Conservation (phyloP, 495 filamentous ascomycete species). For the Podospora anserina region DNA sequence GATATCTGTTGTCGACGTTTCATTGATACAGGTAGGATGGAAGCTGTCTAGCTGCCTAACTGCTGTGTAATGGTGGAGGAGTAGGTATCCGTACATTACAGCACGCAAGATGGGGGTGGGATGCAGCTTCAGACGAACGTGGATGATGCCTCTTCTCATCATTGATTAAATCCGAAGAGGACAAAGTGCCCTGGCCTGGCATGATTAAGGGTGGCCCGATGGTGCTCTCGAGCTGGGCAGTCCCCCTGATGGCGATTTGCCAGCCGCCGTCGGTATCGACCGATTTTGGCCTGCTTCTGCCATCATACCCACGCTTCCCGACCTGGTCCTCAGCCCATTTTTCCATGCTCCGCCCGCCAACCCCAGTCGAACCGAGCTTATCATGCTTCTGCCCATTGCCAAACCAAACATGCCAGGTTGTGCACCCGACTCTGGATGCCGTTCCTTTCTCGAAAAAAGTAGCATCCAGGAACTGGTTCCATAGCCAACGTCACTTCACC, state of each 20-base stretch:
- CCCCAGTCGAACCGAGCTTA: slow-evolving; percentile 20
- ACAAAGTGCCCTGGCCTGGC: slow-evolving; percentile 15
- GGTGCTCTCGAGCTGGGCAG: slow-evolving; percentile 14
- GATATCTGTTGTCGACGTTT: not conserved
- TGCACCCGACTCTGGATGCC: slow-evolving; percentile 7
- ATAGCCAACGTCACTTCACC: not conserved
- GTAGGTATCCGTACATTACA: not conserved
- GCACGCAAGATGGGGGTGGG: not conserved
- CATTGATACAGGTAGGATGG: not conserved
- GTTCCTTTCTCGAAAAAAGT: not conserved
- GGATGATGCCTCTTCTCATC: not conserved
- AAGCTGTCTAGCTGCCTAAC: not conserved
- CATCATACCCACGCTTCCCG: slow-evolving; percentile 27
- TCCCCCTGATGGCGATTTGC: slow-evolving; percentile 27
- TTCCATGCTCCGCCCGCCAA: slow-evolving; percentile 29
- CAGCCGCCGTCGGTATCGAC: slow-evolving; percentile 33
- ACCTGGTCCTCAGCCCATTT: slow-evolving; percentile 36
- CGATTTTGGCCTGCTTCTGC: slow-evolving; percentile 32
- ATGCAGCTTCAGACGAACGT: slow-evolving; percentile 2
- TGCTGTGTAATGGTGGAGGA: not conserved
- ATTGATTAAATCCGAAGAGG: slow-evolving; percentile 8
- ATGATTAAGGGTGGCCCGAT: slow-evolving; percentile 38
- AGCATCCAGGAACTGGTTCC: not conserved
- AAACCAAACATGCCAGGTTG: slow-evolving; percentile 7
- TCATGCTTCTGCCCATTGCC: slow-evolving; percentile 13